Base-by-base conservation (phyloP, 805 yeast species). In the Candida succiphila region DNA sequence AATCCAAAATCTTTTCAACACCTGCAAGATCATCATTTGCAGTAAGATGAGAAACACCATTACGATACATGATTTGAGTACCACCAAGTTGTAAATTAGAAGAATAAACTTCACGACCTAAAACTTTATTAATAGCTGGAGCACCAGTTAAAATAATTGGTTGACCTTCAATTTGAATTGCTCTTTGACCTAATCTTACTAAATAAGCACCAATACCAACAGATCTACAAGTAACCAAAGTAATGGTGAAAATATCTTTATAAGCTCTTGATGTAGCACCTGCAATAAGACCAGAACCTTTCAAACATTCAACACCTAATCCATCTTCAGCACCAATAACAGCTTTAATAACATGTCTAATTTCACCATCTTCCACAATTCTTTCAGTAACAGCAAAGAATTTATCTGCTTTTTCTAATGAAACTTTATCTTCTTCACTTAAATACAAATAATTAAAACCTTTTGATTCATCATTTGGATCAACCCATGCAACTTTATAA, bases 151-250 rank as follows among this genome's bases (percentile, higher is more conserved):
- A 78, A 47, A 92, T 89, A 49, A 92, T 86, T 36, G 99, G 98
- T 64, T 92, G 97, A 28, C 98, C 98, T 60, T 92, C 96, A 49
- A 92, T 83, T 67, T 92, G 99, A 51, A 92, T 88, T 28, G 97
- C 94, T 70, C 99, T 82, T 71, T 92, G 97, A 52, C 99, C 99
- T 46, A 92, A 72, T 63, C 99, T 82, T 27, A 92, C 98, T 56
- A 92, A 71, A 57, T 92, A 92, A 30, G 99, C 99, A 69, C 99
- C 99, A 59, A 92, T 92, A 79, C 99, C 99, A 51, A 92, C 99
- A 33, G 97, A 88, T 72, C 99, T 80, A 67, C 97, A 88, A n/a
- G 98, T 92, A 36, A 92, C 98, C 58, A 92, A 70, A n/a, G 98
- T 89, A 38, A 88, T 76, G 16, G 99, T 92, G 69, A 92, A 92